A percentile compares a stretch with the other conserved stretches of the same genome.
Conservation (phyloP, 2,329 filamentous ascomycete species). For the Elsinoe necatrix region DNA sequence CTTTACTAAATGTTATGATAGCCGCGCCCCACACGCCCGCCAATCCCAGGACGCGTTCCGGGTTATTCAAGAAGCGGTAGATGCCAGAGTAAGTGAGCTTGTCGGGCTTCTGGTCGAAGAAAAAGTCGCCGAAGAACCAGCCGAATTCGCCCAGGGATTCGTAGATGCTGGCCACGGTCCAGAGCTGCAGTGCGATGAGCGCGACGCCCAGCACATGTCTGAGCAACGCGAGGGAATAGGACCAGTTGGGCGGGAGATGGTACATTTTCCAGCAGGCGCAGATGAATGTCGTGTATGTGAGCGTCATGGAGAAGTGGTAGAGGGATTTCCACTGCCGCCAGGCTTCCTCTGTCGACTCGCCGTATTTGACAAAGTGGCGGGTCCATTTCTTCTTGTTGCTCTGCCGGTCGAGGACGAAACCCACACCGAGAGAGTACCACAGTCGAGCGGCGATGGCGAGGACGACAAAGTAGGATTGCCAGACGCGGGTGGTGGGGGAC, state of each 20-base stretch:
- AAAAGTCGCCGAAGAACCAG: slow-evolving; percentile 99
- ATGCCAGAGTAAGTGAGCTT: slow-evolving; percentile 95
- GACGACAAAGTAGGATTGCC: slow-evolving; percentile 69
- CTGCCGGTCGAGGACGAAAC: slow-evolving; percentile 74
- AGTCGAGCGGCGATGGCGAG: slow-evolving; percentile 78
- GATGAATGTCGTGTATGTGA: slow-evolving; percentile 83
- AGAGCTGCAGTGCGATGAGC: slow-evolving; percentile 77
- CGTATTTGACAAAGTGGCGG: slow-evolving; percentile 93
- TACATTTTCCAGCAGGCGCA: slow-evolving; percentile 98
- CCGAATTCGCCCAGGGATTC: slow-evolving; percentile 95
- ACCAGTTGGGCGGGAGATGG: slow-evolving; percentile 74
- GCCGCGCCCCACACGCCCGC: slow-evolving; percentile 94
- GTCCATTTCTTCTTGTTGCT: slow-evolving; percentile 92
- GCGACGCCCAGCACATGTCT: slow-evolving; percentile 77
- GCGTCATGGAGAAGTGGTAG: slow-evolving; percentile 83
- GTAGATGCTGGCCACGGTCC: slow-evolving; percentile 89
- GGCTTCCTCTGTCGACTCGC: slow-evolving; percentile 80
- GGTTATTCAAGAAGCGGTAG: slow-evolving; percentile 96
- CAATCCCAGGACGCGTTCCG: slow-evolving; percentile 84
- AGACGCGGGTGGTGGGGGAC: slow-evolving; percentile 67
- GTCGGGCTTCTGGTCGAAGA: slow-evolving; percentile 71
- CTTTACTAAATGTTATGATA: slow-evolving; percentile 80
- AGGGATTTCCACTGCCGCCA: slow-evolving; percentile 98
- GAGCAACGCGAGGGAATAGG: slow-evolving; percentile 72
- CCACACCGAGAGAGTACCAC: slow-evolving; percentile 87